Conservation (phyloP, 2,329 filamentous ascomycete genomes). For the Trichoderma aggressivum region DNA sequence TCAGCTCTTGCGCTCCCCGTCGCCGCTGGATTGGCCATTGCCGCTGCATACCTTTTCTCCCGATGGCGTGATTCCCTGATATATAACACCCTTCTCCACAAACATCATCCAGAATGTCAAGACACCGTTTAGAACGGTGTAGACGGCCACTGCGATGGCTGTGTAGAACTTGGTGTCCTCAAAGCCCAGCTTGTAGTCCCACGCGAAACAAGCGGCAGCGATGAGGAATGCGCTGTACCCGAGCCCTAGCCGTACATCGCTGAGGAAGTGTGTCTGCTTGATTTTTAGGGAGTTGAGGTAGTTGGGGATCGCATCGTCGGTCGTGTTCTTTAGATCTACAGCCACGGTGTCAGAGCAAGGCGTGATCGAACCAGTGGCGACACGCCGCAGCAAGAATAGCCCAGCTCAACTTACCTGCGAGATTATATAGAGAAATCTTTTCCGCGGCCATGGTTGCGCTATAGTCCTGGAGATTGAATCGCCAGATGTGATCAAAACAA, state of each 20-base stretch:
- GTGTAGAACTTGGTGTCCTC: constrained; percentile 81
- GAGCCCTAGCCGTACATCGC: constrained; percentile 77
- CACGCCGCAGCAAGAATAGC: neutral
- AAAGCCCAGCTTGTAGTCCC: constrained; percentile 90
- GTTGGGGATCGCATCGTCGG: constrained; percentile 89
- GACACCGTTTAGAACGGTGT: constrained; percentile 72
- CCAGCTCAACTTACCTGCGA: constrained; percentile 51
- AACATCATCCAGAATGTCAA: constrained; percentile 82
- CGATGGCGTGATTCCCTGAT: constrained; percentile 65
- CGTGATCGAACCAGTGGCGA: neutral
- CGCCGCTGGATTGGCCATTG: neutral
- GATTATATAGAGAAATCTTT: constrained; percentile 64
- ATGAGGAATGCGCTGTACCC: constrained; percentile 81
- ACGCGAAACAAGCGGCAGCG: constrained; percentile 78
- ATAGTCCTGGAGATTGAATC: neutral
- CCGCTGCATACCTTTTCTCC: constrained; percentile 58
- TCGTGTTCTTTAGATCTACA: constrained; percentile 91
- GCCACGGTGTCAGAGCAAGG: constrained; percentile 12
- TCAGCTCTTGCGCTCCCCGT: constrained; percentile 18
- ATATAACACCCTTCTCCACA: constrained; percentile 79
- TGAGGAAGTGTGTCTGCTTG: constrained; percentile 73
- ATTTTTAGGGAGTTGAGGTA: constrained; percentile 90
- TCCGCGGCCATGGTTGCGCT: constrained; percentile 38
- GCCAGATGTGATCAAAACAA: neutral
- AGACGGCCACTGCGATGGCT: constrained; percentile 71